Conservation (phyloP, 352 stramenopile species). For the Phytophthora hybrid region DNA sequence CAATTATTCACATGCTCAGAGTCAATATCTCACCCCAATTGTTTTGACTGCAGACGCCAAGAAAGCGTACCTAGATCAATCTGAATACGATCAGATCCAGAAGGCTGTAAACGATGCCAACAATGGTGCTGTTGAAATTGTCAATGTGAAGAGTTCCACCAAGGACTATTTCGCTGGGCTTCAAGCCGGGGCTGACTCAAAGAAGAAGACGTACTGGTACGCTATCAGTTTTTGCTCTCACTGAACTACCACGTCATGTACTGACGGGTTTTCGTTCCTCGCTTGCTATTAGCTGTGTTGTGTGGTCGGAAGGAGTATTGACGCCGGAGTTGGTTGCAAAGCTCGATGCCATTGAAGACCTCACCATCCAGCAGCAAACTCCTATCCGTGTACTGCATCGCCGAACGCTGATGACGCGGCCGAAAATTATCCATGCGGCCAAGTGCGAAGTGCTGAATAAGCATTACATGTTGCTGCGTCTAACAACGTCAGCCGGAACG, state of each 20-base stretch:
- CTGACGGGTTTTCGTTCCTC: not conserved
- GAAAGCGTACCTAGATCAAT: slow-evolving; percentile 63
- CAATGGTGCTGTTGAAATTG: slow-evolving; percentile 79
- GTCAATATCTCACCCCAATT: slow-evolving; percentile 20
- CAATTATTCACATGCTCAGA: not conserved
- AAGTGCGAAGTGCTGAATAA: slow-evolving; percentile 93
- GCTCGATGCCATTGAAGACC: slow-evolving; percentile 81
- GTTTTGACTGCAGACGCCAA: slow-evolving; percentile 67
- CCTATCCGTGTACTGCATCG: slow-evolving; percentile 98
- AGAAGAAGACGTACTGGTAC: slow-evolving; percentile 91
- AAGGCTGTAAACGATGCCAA: slow-evolving; percentile 77
- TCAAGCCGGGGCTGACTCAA: slow-evolving; percentile 84
- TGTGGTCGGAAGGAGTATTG: slow-evolving; percentile 74
- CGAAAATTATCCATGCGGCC: slow-evolving; percentile 91
- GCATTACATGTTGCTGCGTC: slow-evolving; percentile 96
- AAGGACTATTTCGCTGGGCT: slow-evolving; percentile 87
- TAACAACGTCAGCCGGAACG: slow-evolving; percentile 96
- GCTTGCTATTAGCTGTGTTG: slow-evolving; percentile 62
- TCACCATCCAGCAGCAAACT: slow-evolving; percentile 96
- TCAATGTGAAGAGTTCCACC: slow-evolving; percentile 73
- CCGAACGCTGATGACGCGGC: slow-evolving; percentile 93
- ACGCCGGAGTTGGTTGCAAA: slow-evolving; percentile 68
- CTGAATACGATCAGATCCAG: slow-evolving; percentile 64
- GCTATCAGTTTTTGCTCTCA: not conserved
- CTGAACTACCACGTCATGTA: not conserved